Conservation (phyloP, 1,284 basidiomycete genomes). For the Blastosporella zonata region DNA sequence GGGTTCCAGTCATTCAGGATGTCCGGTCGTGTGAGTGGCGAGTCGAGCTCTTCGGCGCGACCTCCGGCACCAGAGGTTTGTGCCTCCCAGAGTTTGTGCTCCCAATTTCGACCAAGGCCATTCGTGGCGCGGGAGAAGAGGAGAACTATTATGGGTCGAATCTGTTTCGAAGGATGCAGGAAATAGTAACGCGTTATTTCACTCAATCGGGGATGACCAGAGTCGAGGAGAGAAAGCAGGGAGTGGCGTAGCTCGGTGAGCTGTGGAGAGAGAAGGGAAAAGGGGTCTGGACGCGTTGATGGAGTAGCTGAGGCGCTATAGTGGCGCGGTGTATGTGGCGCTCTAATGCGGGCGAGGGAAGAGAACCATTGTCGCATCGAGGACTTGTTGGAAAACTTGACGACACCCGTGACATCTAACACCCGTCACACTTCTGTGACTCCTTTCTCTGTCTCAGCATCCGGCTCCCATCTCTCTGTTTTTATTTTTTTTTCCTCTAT, state of each 20-base stretch:
- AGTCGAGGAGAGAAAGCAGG: constrained; percentile 80
- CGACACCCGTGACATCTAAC: background rate
- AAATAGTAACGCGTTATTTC: constrained; percentile 96
- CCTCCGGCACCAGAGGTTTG: constrained; percentile 58
- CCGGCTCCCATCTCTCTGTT: constrained; percentile 3
- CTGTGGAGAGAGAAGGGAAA: constrained; percentile 68
- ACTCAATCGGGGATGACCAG: constrained; percentile 83
- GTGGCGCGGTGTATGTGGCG: constrained; percentile 9
- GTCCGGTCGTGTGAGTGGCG: constrained; percentile 69
- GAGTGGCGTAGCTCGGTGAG: constrained; percentile 73
- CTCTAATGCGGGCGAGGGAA: constrained; percentile 7
- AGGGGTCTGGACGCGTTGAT: constrained; percentile 49
- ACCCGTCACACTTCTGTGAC: constrained; percentile 13
- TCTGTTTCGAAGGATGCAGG: constrained; percentile 86
- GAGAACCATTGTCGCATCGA: constrained; percentile 5
- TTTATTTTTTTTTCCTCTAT: constrained; percentile 13
- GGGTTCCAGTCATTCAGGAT: constrained; percentile 90
- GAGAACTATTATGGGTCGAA: constrained; percentile 89
- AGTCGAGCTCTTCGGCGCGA: constrained; percentile 52
- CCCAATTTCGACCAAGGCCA: constrained; percentile 74
- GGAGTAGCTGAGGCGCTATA: background rate
- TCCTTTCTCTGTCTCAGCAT: constrained; percentile 11
- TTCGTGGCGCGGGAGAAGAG: constrained; percentile 92
- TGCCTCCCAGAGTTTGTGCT: constrained; percentile 39
- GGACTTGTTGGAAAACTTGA: background rate